Evolutionary conservation across 2,329 filamentous ascomycete species (phyloP).

Genomic region (Hysterium pulicare): DNA sequence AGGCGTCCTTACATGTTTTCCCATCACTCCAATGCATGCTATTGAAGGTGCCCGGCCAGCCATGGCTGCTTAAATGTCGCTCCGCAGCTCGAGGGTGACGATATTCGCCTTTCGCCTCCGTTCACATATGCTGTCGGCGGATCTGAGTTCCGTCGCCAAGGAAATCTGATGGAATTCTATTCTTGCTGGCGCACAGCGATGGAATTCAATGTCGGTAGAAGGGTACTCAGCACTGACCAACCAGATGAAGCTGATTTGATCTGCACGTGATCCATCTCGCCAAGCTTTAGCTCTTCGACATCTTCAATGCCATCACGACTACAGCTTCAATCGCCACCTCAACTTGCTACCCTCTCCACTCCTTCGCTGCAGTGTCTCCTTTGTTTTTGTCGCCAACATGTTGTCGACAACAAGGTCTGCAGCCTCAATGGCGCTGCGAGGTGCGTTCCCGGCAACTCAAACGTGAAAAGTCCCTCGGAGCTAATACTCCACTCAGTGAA

Average conservation of each 20-base stretch:
- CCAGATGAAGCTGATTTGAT: slow-evolving; percentile 26
- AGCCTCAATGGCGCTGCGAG: slow-evolving; percentile 54
- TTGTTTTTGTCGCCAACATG: slow-evolving; percentile 42
- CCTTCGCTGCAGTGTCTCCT: slow-evolving; percentile 30
- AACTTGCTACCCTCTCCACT: slow-evolving; percentile 34
- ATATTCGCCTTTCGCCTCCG: too few species aligned
- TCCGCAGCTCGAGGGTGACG: too few species aligned
- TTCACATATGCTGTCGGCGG: too few species aligned
- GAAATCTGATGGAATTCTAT: too few species aligned
- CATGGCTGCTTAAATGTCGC: too few species aligned
- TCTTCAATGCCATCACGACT: slow-evolving; percentile 30
- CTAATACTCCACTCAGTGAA: slow-evolving; percentile 53
- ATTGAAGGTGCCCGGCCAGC: slow-evolving; percentile 64
- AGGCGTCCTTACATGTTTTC: slow-evolving; percentile 68
- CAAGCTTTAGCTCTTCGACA: slow-evolving; percentile 20
- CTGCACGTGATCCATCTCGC: slow-evolving; percentile 22
- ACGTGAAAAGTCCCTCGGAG: slow-evolving; percentile 14
- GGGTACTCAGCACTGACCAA: slow-evolving; percentile 29
- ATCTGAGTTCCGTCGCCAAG: too few species aligned
- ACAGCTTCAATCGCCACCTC: slow-evolving; percentile 30
- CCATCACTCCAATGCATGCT: slow-evolving; percentile 89
- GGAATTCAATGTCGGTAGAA: too few species aligned
- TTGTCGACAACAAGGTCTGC: slow-evolving; percentile 50
- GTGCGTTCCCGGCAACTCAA: slow-evolving; percentile 36
- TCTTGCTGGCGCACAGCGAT: too few species aligned